Evolutionary conservation across 2,329 filamentous ascomycete species (phyloP), one percentile per base, ranked within the genome.

Genomic region (Arachnomyces sp.): DNA sequence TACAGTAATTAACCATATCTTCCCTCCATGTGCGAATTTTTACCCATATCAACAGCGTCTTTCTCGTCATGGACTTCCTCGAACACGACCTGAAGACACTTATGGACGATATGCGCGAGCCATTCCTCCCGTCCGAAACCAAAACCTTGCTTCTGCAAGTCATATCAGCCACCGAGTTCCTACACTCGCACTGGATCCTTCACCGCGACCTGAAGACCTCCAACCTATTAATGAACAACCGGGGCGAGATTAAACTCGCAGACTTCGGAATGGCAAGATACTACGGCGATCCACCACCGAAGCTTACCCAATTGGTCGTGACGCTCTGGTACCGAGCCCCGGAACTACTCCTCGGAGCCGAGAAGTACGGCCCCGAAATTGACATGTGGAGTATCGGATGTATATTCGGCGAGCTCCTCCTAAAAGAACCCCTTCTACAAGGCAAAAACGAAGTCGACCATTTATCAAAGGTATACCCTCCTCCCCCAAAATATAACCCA

Each of bases 191-290:
- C 64, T 93, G 83, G 82, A 93, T 98, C 54, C 75, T 98, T 44
- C 88, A 92, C 66, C 86, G 89, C 42, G 89, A 95, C 65, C 78
- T 95, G 54, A 95, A 95, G 65, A 93, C 88, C 3, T 90, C 85
- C 36, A 95, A 95, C 56, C 80, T 98, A 34, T 80, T 98, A 34
- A 83, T 98, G 66, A 93, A 87, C 69, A 96, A 96, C 69, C 85
- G 88, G 34, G 92, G 92, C 34, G 82, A 85, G 60, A 82, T 98
- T 63, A 95, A 95, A 65, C 82, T 98, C 48, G 92, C 92, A 44
- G 92, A 98, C 65, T 98, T 98, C 59, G 92, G 92, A 61, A 95
- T 98, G 87, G 90, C 92, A 3, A 78, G 92, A 18, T 92, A 92
- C 66, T 84, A 85, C 41, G 84, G 84, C 37, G 80, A 86, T 51